Evolutionary conservation across 768 basidiomycete genomes (phyloP), one percentile per base, ranked within the genome.

Genomic region (Russula olivacea): DNA sequence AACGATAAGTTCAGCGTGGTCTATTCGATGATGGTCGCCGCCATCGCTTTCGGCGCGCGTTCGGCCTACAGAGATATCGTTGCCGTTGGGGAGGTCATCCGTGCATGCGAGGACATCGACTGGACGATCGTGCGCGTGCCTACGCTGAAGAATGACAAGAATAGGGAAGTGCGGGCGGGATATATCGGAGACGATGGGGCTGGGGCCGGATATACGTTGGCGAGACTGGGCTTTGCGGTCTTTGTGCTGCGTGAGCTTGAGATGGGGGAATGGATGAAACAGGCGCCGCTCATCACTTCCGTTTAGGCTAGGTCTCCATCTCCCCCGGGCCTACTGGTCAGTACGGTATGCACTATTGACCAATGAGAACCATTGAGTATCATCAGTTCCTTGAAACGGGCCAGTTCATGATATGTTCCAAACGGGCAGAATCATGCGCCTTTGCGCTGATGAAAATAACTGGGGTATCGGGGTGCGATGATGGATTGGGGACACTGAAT

Each of bases 71-170:
- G 78, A 40, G 89, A 89, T 57, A 76, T 91, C 30, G 82, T 86
- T 10, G 84, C 80, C 1, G 79, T 87, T 59, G 88, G 85, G 19
- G 76, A 85, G 53, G 76, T 74, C 15, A 76, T 89, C 40, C 77
- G 82, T 12, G 73, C 80, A 61, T 80, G 79, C 14, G 75, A 74
- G 0, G 77, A 80, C 21, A 68, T 88, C 19, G 81, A 84, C 25
- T 90, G 86, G 85, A 90, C 87, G 8, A 81, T 89, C 50, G 83
- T 78, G 34, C 77, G 89, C 38, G 87, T 91, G 2, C 88, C 88
- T 0, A 56, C 88, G 28, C 70, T 91, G 68, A 84, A 78, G 48
- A 78, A 82, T 64, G 74, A 77, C 4, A 69, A 77, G 28, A 75
- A 74, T 15, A 80, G 74, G 65, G 76, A 76, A 0, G 76, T 83